Base-by-base conservation (phyloP, 176 grass and related monocot species). In the Avena atlantica region DNA sequence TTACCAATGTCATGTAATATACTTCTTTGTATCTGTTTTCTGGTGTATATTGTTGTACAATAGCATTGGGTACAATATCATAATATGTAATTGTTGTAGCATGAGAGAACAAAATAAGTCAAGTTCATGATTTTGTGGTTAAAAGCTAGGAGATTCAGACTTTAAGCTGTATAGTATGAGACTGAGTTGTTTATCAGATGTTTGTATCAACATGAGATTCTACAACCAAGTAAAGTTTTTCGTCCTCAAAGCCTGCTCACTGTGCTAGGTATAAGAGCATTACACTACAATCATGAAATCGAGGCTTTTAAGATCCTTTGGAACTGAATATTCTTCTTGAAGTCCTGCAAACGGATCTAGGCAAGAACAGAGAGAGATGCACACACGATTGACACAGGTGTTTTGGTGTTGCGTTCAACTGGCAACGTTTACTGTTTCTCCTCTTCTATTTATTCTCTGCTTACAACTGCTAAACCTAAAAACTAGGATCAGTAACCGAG, bases 1-100 rank as follows among this genome's bases (percentile, higher is more conserved):
- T 45, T 86, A 59, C 68, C 20, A 59, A 66, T 59, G 9, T 56
- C 63, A 23, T 57, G 79, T 47, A 24, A 56, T 34, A 17, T 78
- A 56, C 5, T 59, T 78, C 25, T 51, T 23, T 70, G 51, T 88
- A 71, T 77, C 31, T 78, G 29, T 91, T 81, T 85, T 31, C n/a
- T 71, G 12, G 21, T 76, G 9, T 85, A 51, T 82, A 78, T 81
- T 91, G 70, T 81, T 71, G 78, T 86, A 81, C 45, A 64, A 71
- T 85, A 78, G 63, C 55, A 63, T 76, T 62, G 55, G 51, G 53
- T 88, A 57, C 69, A 58, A 86, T 56, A 56, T 47, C 40, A 62
- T 72, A 72, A 55, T 42, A 70, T 81, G 17, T 64, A 78, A 84
- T 78, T 82, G 53, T 14, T 81, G 24, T 34, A 70, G 59, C 42